Evolutionary conservation across 2,329 filamentous ascomycete species (phyloP), one percentile per base, ranked within the genome.

Genomic region (Fusarium austroafricanum): DNA sequence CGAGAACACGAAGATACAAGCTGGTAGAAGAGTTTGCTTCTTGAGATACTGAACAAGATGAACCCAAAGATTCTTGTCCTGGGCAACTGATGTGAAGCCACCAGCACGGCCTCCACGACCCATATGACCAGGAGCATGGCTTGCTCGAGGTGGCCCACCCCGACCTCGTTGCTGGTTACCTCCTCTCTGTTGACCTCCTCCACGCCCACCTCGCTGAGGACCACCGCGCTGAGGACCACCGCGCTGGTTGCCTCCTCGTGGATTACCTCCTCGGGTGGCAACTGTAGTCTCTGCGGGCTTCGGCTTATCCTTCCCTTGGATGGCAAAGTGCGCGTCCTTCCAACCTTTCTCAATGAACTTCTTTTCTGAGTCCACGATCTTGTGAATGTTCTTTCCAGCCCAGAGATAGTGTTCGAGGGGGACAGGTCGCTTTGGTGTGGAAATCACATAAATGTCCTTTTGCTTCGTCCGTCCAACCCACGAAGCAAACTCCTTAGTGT

Each of bases 371-470:
- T 96, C 93, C 15, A 99, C 96, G 73, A 99, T 97, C 79, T 97
- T 97, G 82, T 94, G 87, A 76, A 97, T 96, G 37, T 90, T 88
- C 78, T 97, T 98, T 59, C 91, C 92, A 6, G 94, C 94, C 96
- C 96, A 99, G 2, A 99, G 85, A 74, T 95, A 99, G 78, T 99
- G 96, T 74, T 99, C 96, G 3, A 99, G 82, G 1, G 96, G 96
- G 1, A 99, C 93, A 1, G 96, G 96, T 61, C 96, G 88, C 79
- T 99, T 99, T 0, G 94, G 90, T 0, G 96, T 99, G 0, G 96
- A 98, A 55, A 99, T 99, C 72, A 99, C 96, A 76, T 98, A 99
- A 33, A 99, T 98, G 74, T 99, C 92, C 80, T 97, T 98, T 81
- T 97, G 95, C 81, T 99, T 99, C 1, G 96, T 99, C 50, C 96